A percentile compares a stretch with the other conserved stretches of the same genome.
These are phyloP conservation scores for Ceratocystis diversiconidia DNA, from an alignment of 2,329 filamentous ascomycete species.

Conservation along the genomic window DNA sequence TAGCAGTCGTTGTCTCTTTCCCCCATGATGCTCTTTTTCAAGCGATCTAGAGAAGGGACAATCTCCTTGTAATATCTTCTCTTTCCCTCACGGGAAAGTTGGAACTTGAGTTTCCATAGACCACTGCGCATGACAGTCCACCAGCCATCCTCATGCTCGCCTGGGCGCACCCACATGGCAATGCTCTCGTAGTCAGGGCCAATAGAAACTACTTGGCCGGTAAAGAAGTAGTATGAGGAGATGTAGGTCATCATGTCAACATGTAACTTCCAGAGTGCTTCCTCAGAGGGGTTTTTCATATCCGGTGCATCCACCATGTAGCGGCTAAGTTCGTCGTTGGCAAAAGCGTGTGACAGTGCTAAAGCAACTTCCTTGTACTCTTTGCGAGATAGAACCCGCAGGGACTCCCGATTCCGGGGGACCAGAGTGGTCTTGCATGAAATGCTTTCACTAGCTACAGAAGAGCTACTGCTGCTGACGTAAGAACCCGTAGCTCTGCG, in stretches of 20 bases:
- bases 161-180: constrained; percentile 68
- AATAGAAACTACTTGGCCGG: constrained; percentile 59
- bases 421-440: constrained; percentile 29
- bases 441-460: background rate
- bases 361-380: constrained; percentile 54
- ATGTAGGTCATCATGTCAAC: constrained; percentile 65
- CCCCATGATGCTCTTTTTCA: constrained; percentile 56
- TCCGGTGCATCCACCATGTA: constrained; percentile 65
- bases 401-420: constrained; percentile 30
- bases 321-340: constrained; percentile 55
- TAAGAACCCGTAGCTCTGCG: constrained; percentile 24
- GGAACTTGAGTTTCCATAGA: constrained; percentile 63
- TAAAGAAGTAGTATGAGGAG: constrained; percentile 59
- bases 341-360: constrained; percentile 65
- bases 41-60: constrained; percentile 57
- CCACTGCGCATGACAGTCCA: constrained; percentile 59
- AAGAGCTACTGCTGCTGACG: background rate
- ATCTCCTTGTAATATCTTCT: constrained; percentile 66
- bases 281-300: constrained; percentile 44
- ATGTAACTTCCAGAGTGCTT: constrained; percentile 63
- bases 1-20: constrained; percentile 53
- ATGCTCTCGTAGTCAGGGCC: constrained; percentile 65
- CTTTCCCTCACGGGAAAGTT: constrained; percentile 57
- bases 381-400: constrained; percentile 42
- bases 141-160: constrained; percentile 57